Evolutionary conservation across 2,329 filamentous ascomycete genomes (phyloP), one percentile per base, ranked within the genome.

Genomic region (Penicillium sp.): DNA sequence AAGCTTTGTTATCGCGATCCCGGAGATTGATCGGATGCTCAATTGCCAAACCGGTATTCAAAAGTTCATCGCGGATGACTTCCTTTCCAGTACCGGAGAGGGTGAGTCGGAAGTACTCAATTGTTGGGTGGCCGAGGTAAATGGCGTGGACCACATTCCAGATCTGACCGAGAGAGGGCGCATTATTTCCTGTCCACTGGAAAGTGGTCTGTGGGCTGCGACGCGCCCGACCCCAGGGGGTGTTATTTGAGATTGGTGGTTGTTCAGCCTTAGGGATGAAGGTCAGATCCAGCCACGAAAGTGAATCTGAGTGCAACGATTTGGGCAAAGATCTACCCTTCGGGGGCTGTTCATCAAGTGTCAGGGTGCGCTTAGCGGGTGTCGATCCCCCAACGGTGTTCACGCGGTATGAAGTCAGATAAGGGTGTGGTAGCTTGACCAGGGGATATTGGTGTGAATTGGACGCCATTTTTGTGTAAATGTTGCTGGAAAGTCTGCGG

Each of bases 61-160:
- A 71, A 13, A 79, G 67, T 55, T 79, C 76, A 5, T 72, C 64
- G 8, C 66, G 68, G 16, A 81, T 51, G 9, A 71, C 59, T 4
- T 72, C 58, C 3, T 70, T 68, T 7, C 64, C 64, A 29, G 29
- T 29, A 4, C 78, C 77, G 8, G 62, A 58, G 16, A 80, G 68
- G 4, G 67, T 62, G 14, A 80, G 65, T 21, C 78, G 71, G 62
- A 80, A 74, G 50, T 73, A 73, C 62, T 80, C 78, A 18, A 73
- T 66, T 14, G 75, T 66, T 27, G 77, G 76, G 41, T 77, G 70
- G 16, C 73, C 67, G 13, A 77, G 72, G 40, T 77, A 73, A 52
- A 80, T 70, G 4, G 74, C 74, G 55, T 81, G 77, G 18, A 77
- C 59, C 22, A 79, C 66, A 44, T 78, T 74, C 78, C 78, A 81